Conservation (phyloP, 345 rosid species). For the Salix arbutifolia region DNA sequence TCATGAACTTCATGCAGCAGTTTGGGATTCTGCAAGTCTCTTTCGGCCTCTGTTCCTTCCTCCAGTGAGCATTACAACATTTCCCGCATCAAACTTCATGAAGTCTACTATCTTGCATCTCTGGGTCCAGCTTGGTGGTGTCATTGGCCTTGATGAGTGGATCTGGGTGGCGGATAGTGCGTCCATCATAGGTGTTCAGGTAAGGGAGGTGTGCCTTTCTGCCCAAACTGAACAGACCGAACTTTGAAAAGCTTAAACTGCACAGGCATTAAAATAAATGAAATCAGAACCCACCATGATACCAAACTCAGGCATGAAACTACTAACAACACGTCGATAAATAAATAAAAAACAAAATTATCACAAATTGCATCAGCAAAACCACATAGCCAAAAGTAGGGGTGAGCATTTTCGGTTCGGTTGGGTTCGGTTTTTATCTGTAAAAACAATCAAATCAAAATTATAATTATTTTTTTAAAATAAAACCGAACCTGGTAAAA, state of each 20-base stretch:
- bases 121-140: conserved; percentile 56
- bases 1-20: no score
- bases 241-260: conserved; percentile 64
- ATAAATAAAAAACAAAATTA: neutral
- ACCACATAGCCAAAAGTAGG: neutral
- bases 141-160: conserved; percentile 60
- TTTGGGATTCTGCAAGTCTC: conserved; percentile 18
- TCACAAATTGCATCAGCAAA: no score
- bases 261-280: neutral
- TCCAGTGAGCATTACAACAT: conserved; percentile 65
- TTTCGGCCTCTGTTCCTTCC: conserved; percentile 59
- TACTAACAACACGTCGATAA: no score
- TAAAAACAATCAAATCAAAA: no score
- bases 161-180: conserved; percentile 62
- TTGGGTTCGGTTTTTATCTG: no score
- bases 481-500: no score
- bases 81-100: conserved; percentile 59
- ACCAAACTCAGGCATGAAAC: neutral
- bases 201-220: conserved; percentile 58
- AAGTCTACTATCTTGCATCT: conserved; percentile 45
- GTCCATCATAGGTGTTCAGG: conserved; percentile 58
- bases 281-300: neutral
- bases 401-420: no score
- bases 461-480: no score
- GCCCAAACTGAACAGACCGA: conserved; percentile 59